A percentile compares a stretch with the other conserved stretches of the same genome.
These are phyloP conservation scores for Eremothecium gossypii DNA, from an alignment of 1,139 yeast genomes.

Conservation along the genomic window DNA sequence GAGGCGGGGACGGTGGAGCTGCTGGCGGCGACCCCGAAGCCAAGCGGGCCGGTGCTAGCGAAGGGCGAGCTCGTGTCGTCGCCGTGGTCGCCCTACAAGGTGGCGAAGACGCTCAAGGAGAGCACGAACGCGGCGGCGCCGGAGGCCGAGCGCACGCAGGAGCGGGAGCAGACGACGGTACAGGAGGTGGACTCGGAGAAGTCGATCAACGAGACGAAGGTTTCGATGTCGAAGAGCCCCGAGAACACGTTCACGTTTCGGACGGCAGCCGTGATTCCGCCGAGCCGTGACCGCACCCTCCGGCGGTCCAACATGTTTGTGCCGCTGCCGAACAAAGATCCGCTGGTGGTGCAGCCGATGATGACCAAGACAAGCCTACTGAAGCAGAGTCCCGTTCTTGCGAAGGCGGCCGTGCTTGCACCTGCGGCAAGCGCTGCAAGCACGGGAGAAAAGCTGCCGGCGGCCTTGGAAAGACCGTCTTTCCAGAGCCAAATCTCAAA, in stretches of 20 bases:
- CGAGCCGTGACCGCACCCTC: conserved; percentile 13
- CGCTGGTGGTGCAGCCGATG: conserved; percentile 20
- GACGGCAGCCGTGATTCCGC: conserved; percentile 5
- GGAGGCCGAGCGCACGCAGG: conserved; percentile 3
- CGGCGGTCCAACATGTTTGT: conserved; percentile 29
- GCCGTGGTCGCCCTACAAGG: conserved; percentile 25
- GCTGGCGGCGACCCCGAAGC: conserved; percentile 1
- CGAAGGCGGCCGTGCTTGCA: background rate
- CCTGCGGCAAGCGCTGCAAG: background rate
- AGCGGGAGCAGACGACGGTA: background rate
- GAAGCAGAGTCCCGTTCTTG: conserved; percentile 1
- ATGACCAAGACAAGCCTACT: conserved; percentile 2
- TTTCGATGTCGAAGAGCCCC: conserved; percentile 2
- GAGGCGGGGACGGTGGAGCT: background rate
- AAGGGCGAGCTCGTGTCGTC: conserved; percentile 7
- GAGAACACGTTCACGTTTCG: conserved; percentile 1
- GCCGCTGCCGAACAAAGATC: conserved; percentile 29
- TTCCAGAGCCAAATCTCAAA: conserved; percentile 3
- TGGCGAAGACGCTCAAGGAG: conserved; percentile 15
- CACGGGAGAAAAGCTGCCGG: background rate
- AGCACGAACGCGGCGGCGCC: background rate
- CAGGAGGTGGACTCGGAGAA: conserved; percentile 1
- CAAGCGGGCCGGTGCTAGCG: background rate
- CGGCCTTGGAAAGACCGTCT: background rate
- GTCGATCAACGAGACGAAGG: conserved; percentile 1